A percentile compares a stretch with the other conserved stretches of the same genome.
Conservation (phyloP, 2,329 filamentous ascomycete species). For the Tolypocladium pustulatum region DNA sequence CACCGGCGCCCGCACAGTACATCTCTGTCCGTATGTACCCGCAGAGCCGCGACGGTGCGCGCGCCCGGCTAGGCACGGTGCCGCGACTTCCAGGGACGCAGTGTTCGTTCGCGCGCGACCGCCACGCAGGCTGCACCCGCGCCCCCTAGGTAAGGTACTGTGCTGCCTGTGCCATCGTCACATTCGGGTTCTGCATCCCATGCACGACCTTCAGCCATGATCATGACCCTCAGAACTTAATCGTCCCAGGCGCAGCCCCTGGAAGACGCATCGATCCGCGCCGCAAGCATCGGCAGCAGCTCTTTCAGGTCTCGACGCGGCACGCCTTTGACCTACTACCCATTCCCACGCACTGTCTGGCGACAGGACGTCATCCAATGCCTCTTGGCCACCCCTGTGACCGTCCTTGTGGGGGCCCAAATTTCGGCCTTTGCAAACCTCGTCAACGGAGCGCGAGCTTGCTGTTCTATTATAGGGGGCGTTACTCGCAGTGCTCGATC, state of each 20-base stretch:
- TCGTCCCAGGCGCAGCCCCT: not conserved
- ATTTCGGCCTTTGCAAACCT: constrained; percentile 5
- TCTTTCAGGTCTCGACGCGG: not conserved
- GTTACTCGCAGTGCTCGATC: not conserved
- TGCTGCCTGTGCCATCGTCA: not conserved
- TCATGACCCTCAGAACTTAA: not conserved
- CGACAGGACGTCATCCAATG: constrained; percentile 6
- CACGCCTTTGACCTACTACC: too few relatives aligned
- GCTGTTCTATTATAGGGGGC: not conserved
- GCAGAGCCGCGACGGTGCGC: not conserved
- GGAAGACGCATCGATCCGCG: not conserved
- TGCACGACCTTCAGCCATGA: not conserved
- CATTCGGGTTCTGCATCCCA: not conserved
- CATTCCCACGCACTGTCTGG: not conserved
- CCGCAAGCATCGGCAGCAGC: not conserved
- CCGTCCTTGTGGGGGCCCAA: constrained; percentile 4
- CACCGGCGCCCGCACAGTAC: too few relatives aligned
- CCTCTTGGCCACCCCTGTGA: constrained; percentile 1
- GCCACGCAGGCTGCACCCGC: not conserved
- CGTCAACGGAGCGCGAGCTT: not conserved
- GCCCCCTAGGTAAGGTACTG: too few relatives aligned
- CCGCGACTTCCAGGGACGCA: not conserved
- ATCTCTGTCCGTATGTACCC: too few relatives aligned
- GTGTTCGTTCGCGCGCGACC: not conserved
- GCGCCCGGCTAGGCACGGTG: not conserved